Evolutionary conservation across 2,329 filamentous ascomycete genomes (phyloP), one percentile per base, ranked within the genome.

Genomic region (Esteya vermicola): DNA sequence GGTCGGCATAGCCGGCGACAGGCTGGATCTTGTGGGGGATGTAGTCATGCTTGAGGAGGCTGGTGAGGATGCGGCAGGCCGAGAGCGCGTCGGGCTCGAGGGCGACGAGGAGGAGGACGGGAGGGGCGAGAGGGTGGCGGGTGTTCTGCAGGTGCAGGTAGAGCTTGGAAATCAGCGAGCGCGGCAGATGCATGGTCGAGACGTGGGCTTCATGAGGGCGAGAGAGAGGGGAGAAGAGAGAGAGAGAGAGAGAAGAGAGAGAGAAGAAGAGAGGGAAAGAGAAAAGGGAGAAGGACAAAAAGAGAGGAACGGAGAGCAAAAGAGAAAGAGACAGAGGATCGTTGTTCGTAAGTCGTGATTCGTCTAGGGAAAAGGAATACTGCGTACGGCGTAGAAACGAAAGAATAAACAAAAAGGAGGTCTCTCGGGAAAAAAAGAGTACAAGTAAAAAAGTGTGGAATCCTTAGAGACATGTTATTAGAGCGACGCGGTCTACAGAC

Each of bases 21-120:
- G 91, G 91, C 53, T 95, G 85, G 54, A 96, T 94, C 62, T 95
- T 96, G 65, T 96, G 89, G 13, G 82, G 84, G 50, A 98, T 93
- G 56, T 93, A 96, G 66, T 98, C 91, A 68, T 89, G 82, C 62
- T 93, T 95, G 45, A 98, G 70, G n/a, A 98, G 71, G 38, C 81
- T 74, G 3, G 89, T 93, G 36, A 98, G 75, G 45, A 98, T 95
- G 45, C 88, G 85, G 57, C 86, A 93, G 46, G 88, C 91, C 61
- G 89, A 96, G 46, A 98, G 76, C 47, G 91, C 84, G 63, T 98
- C 91, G 41, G 91, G 86, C 55, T 95, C 89, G 56, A 96, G 82
- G 27, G 89, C 84, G 48, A 88, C 88, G 42, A 98, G 81, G 47
- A 98, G 76, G 21, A 96, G 72, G 40, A 96, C 85, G 1, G 88